These are phyloP conservation scores for Phellopilus nigrolimitatus DNA, from an alignment of 1,284 basidiomycete species.

Conservation along the genomic window DNA sequence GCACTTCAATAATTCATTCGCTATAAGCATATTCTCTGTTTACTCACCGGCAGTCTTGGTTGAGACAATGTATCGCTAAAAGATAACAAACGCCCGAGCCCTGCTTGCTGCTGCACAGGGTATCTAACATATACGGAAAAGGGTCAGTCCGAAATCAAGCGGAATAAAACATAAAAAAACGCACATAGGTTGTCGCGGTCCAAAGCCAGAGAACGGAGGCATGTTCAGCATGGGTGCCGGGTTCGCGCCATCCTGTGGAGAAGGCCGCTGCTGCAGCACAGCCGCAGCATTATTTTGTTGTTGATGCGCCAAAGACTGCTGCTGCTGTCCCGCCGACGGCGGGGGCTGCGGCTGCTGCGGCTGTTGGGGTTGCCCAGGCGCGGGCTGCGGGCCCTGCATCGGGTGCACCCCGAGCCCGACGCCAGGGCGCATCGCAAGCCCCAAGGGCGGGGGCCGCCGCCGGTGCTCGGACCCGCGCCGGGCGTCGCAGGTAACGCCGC, in stretches of 20 bases:
- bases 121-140: too few species aligned
- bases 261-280: conserved; percentile 14
- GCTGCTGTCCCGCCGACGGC: conserved; percentile 14
- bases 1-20: neutral
- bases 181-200: conserved; percentile 6
- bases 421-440: neutral
- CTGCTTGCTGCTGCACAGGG: conserved; percentile 3
- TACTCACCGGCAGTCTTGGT: conserved; percentile 13
- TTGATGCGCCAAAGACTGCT: conserved; percentile 1
- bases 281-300: conserved; percentile 1
- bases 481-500: conserved; percentile 18
- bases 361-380: too few species aligned
- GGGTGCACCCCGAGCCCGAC: conserved; percentile 6
- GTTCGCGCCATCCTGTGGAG: conserved; percentile 12
- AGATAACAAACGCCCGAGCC: conserved; percentile 1
- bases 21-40: too few species aligned
- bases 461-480: conserved; percentile 9
- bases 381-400: too few species aligned
- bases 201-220: neutral
- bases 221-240: conserved; percentile 1
- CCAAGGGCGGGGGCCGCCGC: too few species aligned
- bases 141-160: neutral
- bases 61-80: conserved; percentile 16
- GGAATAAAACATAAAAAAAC: neutral
- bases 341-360: conserved; percentile 20